Base-by-base conservation (phyloP, 1,284 basidiomycete genomes). In the Porogramme epimiltina region DNA sequence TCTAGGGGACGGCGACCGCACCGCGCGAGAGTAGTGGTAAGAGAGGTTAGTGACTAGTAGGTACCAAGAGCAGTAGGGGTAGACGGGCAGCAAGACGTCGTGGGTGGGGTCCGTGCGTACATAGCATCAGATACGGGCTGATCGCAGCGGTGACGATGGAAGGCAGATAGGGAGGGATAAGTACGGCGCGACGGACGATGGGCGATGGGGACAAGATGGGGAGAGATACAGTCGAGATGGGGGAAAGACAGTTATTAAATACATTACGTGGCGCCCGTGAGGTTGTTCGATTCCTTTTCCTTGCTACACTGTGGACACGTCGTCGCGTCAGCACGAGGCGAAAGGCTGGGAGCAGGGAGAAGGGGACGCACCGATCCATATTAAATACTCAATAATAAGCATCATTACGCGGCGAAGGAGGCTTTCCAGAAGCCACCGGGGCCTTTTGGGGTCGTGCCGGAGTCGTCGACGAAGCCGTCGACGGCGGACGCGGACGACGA, bases 341-440 rank as follows among this genome's bases (percentile, higher is more conserved):
- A 25, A 33, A 44, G 20, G 33, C 42, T 25, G 28, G n/a, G 13
- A n/a, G 18, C n/a, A n/a, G 8, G 10, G 22, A 42, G 15, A 11
- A 19, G 8, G 15, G 19, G 2, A 42, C 52, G 41, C 39, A 58
- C 56, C 49, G 42, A 51, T 58, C 56, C 53, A 43, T 6, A 52
- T 52, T 52, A 58, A 47, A 48, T 43, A 33, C 19, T n/a, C 8
- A 18, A 25, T 46, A 41, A 31, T 31, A 26, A 24, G 31, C 15
- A 25, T 47, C 31, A 49, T 26, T 50, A 49, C 31, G 51, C 39
- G 49, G 49, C 57, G 51, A 26, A 22, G 18, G 23, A 18, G 54
- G 52, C 57, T 47, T 54, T 51, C 57, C 57, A 59, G 57, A 59
- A 54, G 54, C 51, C 49, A 28, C 42, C 41, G 22, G 51, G 46